Evolutionary conservation across 1,284 basidiomycete genomes (phyloP), one percentile per base, ranked within the genome.

Genomic region (Cryptococcus amylolentus): DNA sequence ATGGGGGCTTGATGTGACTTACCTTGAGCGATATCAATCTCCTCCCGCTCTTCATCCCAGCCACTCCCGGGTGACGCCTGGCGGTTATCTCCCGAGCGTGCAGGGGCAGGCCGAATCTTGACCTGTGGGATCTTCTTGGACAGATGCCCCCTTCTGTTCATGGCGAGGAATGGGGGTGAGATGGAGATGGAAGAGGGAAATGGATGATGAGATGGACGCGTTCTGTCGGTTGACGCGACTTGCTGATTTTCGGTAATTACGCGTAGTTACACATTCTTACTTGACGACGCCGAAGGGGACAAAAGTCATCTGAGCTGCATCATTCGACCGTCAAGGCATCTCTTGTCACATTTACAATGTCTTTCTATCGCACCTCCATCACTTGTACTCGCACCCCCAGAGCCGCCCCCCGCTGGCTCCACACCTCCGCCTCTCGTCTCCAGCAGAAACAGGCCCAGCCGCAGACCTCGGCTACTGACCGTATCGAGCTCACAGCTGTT

Each of bases 41-140:
- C 31, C 10, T 10, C 10, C 31, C 31, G 31, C 31, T 35, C 31
- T 35, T 35, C 31, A 35, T 35, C 31, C 31, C 31, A 35, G 5
- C 31, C 31, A 35, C 31, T 4, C 10, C 7, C 31, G 31, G 31
- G 31, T 35, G 31, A 35, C 5, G 31, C 31, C 31, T 35, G 31
- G 7, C 10, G 6, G 31, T 6, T 10, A 1, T 35, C 31, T 10
- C 31, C 31, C 6, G 45, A 41, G 47, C 41, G 54, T 40, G 18
- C 61, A 44, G 2, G 67, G 70, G 64, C 70, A 1, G 75, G 75
- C 2, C 75, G 70, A 13, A 75, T 60, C 57, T 75, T 77, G 57
- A 75, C 75, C 56, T 73, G 71, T 4, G 72, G 69, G 3, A 77
- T 61, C 57, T 75, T 75, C 56, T 52, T 58, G 2, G 71, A 75